Base-by-base conservation (phyloP, 148 eudicot species). In the Polygonum aviculare region DNA sequence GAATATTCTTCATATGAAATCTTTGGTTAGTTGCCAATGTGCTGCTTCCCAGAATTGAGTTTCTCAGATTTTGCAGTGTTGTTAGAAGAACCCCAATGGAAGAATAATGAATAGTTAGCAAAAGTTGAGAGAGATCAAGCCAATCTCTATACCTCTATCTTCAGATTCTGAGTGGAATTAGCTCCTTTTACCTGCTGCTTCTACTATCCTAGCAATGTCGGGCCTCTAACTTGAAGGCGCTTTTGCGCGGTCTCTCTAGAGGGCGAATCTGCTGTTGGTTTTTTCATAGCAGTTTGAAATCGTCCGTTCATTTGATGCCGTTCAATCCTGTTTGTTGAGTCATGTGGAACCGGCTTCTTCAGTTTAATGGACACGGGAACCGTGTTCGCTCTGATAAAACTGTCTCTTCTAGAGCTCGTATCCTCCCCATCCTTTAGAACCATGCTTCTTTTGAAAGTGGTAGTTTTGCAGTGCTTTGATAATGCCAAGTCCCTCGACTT, bases 161-260 rank as follows among this genome's bases (percentile, higher is more conserved):
- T 44, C 49, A 60, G 60, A 31, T 47, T 19, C 72, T 50, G 35
- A 52, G 48, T 52, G 26, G 39, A 21, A 49, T 26, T 71, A 55
- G 70, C 83, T n/a, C n/a, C n/a, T 26, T 83, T 8, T 80, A 72
- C 75, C 79, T 77, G 76, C 40, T 72, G 22, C 60, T 76, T 78
- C 81, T 80, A 75, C 75, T 75, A 15, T 80, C 74, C 86, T 48
- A 47, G 51, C 74, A 82, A 57, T 47, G 90, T 79, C n/a, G 92
- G 92, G 63, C 91, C 96, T 89, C 85, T 81, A 33, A 94, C 85
- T 85, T 88, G 89, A 12, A 88, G 81, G 62, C 90, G 90, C 72
- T 90, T 94, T 7, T 85, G 82, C 50, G 83, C 93, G 21, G 76
- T 86, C 70, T 87, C 93, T 35, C 77, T 31, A 2, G 84, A 80